Evolutionary conservation across 2,329 filamentous ascomycete genomes (phyloP), one percentile per base, ranked within the genome.

Genomic region (Penicillium olsonii): DNA sequence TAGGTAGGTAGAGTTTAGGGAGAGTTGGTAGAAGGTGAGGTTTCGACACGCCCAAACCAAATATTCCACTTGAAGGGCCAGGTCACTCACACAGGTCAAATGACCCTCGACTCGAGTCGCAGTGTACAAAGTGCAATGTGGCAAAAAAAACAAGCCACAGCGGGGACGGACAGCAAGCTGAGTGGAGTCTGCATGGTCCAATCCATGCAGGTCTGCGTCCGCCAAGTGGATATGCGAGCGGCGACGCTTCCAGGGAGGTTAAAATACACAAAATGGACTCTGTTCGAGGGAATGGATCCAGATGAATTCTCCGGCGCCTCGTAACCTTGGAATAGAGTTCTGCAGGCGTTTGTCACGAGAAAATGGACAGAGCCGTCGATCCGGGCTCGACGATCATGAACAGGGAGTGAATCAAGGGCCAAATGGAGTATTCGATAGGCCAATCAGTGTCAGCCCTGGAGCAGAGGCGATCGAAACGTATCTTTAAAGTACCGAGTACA

Each of bases 251-350:
- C n/a, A 35, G 33, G 29, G 29, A 12, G 29, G 29, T 7, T 31
- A 31, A 31, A 12, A n/a, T 6, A 31, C 12, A 31, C 5, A n/a
- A 31, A 31, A n/a, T 15, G 1, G 29, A 31, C 29, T 31, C 14
- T 31, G 4, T 31, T n/a, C 10, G 8, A 29, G 18, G 35, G 35
- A 20, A 20, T 39, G 37, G 37, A 27, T 11, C 37, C 22, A 27
- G 37, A 39, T 39, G 37, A 39, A 39, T 27, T 39, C 37, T 39
- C 37, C 37, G 37, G 37, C 10, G 4, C 37, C 20, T 39, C 27
- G 37, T 22, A n/a, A n/a, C n/a, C n/a, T n/a, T n/a, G n/a, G 37
- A n/a, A 27, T 26, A 14, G 37, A 39, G 37, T 26, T 39, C 24
- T 39, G 37, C 37, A 39, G 37, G 24, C 24, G 37, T n/a, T n/a